Evolutionary conservation across 345 rosid species (phyloP), one percentile per base, ranked within the genome.

Genomic region (Eucalyptus regnans): DNA sequence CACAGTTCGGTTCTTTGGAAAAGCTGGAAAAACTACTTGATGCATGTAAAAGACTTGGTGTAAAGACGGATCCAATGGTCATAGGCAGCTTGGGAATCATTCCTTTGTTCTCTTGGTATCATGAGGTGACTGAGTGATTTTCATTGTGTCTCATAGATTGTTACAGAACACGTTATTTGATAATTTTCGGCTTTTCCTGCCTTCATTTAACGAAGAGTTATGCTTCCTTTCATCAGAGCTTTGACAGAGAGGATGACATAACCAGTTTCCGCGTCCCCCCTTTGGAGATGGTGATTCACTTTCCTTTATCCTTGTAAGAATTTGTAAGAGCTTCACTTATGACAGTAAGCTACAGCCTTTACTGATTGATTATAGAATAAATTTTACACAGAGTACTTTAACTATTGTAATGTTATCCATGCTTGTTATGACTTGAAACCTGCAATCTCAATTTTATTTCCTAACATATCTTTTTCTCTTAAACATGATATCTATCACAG

Each of bases 21-120:
- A 95, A 95, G 94, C 94, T 95, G 93, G 91, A 93, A 89, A 91
- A 89, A 88, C 92, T 95, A 91, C 94, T 94, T 87, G 93, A 94
- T 90, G 95, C 94, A 20, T 94, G 96, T 92, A 87, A 84, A 93
- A 62, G 44, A 87, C 92, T 95, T 60, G 95, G 95, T 86, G 94
- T 95, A 84, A 94, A 92, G 91, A 93, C 93, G 43, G 87, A 89
- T 89, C 95, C 96, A 7, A n/a, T 88, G 76, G 89, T 37, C 50
- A 85, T 93, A 27, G 90, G 91, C 88, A 92, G 92, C 66, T 80
- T 95, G 90, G 96, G 97, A 62, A 94, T 95, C 90, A 87, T 94
- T 90, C 97, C 96, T 80, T 84, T 94, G 76, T 93, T 90, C 91
- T 95, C 96, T 88, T 94, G 96, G 97, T 94, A 95, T 89, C 96